Conservation (phyloP, 148 eudicot species). For the Fagopyrum esculentum region DNA sequence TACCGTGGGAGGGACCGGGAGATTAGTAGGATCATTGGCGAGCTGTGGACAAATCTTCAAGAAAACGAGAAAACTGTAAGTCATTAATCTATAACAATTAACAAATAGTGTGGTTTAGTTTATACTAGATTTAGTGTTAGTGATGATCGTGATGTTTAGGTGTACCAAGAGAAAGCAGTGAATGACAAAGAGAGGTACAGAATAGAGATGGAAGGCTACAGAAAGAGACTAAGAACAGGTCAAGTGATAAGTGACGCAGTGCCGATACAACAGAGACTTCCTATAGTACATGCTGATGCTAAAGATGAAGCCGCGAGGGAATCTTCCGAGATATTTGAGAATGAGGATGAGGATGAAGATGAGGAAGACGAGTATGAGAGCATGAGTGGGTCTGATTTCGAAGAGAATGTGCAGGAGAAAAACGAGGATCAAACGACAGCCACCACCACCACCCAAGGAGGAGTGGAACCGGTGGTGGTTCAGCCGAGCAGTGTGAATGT, state of each 20-base stretch:
- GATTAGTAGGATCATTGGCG: slow-evolving; percentile 69
- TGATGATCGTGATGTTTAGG: background rate
- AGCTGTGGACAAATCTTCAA: slow-evolving; percentile 53
- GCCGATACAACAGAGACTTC: slow-evolving; percentile 12
- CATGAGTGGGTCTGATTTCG: background rate
- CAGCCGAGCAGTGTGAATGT: background rate
- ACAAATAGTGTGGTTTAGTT: no score
- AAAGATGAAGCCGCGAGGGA: background rate
- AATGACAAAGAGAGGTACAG: slow-evolving; percentile 16
- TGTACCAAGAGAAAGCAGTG: slow-evolving; percentile 8
- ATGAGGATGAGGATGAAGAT: slow-evolving; percentile 2
- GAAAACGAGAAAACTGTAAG: slow-evolving; percentile 45
- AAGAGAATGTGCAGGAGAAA: background rate
- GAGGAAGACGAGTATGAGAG: slow-evolving; percentile 6
- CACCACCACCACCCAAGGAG: background rate
- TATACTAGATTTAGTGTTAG: no score
- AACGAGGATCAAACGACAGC: background rate
- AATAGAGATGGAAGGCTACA: slow-evolving; percentile 14
- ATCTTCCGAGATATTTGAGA: background rate
- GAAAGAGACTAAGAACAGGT: background rate
- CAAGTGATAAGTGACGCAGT: slow-evolving; percentile 6
- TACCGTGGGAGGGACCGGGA: slow-evolving; percentile 52
- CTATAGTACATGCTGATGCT: background rate
- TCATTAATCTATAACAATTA: background rate
- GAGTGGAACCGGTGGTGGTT: background rate